Conservation (phyloP, 768 basidiomycete species). For the Suillus spraguei region DNA sequence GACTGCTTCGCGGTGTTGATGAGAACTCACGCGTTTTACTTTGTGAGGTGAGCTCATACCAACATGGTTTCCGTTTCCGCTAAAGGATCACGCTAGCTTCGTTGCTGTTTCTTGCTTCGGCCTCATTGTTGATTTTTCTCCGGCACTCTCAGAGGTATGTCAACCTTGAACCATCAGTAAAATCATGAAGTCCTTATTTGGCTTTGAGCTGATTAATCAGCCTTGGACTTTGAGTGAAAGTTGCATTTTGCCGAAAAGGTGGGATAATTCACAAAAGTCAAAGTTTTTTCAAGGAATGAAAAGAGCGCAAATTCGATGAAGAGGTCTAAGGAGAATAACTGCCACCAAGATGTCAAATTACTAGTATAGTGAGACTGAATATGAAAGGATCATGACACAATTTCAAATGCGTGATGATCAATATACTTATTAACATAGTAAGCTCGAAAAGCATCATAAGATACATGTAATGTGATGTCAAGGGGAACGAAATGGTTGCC, state of each 20-base stretch:
- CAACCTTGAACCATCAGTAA: too few relatives aligned
- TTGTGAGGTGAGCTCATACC: too few relatives aligned
- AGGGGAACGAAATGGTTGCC: conserved; percentile 17
- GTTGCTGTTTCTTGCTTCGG: too few relatives aligned
- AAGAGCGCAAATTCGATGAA: too few relatives aligned
- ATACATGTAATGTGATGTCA: not conserved
- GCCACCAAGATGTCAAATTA: not conserved
- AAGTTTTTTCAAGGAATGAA: not conserved
- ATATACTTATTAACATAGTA: not conserved
- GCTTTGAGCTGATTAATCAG: not conserved
- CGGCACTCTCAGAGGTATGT: too few relatives aligned
- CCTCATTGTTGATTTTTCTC: too few relatives aligned
- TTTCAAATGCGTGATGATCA: not conserved
- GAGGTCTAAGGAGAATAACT: not conserved
- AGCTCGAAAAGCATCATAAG: not conserved
- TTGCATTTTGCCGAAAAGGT: not conserved
- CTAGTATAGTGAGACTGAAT: not conserved
- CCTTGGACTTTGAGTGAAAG: not conserved
- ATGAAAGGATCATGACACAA: not conserved
- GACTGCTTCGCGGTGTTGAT: too few relatives aligned
- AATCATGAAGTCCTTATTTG: not conserved
- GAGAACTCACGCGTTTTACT: too few relatives aligned
- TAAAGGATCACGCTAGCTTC: too few relatives aligned
- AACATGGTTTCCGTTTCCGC: too few relatives aligned
- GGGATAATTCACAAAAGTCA: not conserved